Evolutionary conservation across 225 moss, liverwort and hornwort species (phyloP).

Genomic region (Neckera pumila): DNA sequence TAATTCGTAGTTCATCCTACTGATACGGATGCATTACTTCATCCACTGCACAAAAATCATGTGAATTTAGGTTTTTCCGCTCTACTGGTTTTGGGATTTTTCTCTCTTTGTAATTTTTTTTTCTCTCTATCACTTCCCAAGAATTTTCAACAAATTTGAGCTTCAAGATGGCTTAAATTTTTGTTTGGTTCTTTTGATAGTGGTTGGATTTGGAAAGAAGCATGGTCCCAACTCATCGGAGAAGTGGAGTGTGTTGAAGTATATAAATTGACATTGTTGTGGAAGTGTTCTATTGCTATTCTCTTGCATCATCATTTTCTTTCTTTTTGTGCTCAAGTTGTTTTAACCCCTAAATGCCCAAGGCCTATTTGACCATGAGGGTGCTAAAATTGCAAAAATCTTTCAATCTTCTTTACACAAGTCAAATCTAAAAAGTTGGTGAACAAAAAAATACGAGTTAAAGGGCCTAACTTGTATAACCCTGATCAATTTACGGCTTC

Average conservation of each 20-base stretch:
- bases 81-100: neutral
- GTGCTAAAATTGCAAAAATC: too few species aligned
- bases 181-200: neutral
- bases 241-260: neutral
- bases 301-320: neutral
- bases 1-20: neutral
- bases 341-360: too few species aligned
- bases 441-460: too few species aligned
- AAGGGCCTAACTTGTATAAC: too few species aligned
- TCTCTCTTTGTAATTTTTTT: neutral
- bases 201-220: constrained; percentile 55
- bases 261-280: neutral
- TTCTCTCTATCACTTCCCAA: neutral
- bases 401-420: too few species aligned
- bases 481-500: too few species aligned
- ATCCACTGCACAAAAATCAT: neutral
- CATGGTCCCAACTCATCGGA: constrained; percentile 27
- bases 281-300: neutral
- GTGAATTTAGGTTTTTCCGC: neutral
- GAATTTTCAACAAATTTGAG: neutral
- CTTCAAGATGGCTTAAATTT: neutral
- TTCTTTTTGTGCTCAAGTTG: neutral
- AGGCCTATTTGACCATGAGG: too few species aligned
- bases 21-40: neutral
- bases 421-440: too few species aligned